Percentiles rank a stretch among this genome's conserved stretches.
Evolutionary conservation across 2,329 filamentous ascomycete genomes (phyloP).

Genomic region (Ceratocystis smalleyi): DNA sequence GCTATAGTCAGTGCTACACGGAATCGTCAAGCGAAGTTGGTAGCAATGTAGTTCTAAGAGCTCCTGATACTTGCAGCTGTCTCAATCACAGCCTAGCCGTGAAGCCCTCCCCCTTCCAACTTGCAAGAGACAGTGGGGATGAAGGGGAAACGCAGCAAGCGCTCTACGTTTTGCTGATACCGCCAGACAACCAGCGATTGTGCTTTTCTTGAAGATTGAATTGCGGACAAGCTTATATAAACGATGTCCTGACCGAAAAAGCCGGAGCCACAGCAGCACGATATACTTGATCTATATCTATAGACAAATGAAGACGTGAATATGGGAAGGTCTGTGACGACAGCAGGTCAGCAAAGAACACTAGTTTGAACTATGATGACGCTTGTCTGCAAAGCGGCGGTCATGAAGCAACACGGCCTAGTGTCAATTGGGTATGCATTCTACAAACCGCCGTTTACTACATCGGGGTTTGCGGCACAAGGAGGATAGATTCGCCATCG

Average conservation of each 20-base stretch:
- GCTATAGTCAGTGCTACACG: background rate
- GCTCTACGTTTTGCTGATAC: background rate
- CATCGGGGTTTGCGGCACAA: background rate
- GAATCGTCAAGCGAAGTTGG: background rate
- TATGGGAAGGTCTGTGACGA: too few relatives aligned
- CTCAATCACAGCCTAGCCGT: too few relatives aligned
- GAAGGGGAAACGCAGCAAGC: background rate
- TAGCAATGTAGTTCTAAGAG: background rate
- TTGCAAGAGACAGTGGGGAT: background rate
- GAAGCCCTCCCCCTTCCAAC: too few relatives aligned
- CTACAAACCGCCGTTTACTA: background rate
- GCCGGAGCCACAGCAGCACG: too few relatives aligned
- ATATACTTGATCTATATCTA: too few relatives aligned
- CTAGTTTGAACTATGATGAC: too few relatives aligned
- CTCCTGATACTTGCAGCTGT: background rate
- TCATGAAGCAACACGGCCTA: background rate
- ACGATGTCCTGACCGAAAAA: too few relatives aligned
- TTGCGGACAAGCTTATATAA: too few relatives aligned
- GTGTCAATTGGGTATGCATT: background rate
- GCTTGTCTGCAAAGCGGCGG: too few relatives aligned
- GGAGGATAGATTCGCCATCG: background rate
- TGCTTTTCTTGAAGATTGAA: background rate
- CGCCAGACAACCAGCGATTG: too few relatives aligned
- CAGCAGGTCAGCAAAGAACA: too few relatives aligned
- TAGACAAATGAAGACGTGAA: too few relatives aligned